Base-by-base conservation (phyloP, 1,284 basidiomycete genomes). In the Mycosarcoma mackinlayi region DNA sequence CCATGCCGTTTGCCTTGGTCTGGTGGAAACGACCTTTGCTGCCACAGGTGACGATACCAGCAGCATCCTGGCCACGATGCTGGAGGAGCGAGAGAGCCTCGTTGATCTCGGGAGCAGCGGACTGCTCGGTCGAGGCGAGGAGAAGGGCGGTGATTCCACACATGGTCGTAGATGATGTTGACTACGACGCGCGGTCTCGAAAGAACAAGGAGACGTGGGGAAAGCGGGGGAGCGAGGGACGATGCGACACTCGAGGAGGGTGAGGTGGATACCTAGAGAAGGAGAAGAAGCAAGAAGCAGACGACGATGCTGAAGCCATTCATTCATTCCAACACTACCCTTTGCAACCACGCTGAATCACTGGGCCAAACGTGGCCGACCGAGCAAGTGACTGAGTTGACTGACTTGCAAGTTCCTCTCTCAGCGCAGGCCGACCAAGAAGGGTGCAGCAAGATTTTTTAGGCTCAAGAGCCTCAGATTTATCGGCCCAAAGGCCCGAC, bases 1-100 rank as follows among this genome's bases (percentile, higher is more conserved):
- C 95, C 96, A 99, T 98, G 39, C 96, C 96, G 83, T 98, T 99
- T n/a, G 94, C 93, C 85, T 99, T 99, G 87, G 92, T 94, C 84
- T 99, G 96, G 84, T 92, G 95, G 84, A 99, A 92, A 42, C 94
- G 89, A 42, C 96, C 96, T 80, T 93, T 93, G 16, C 89, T 88
- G 4, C 94, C 96, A 83, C 96, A 96, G 44, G 96, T 98, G 61
- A 99, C 91, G 79, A 98, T 91, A 53, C 96, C 96, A 70, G 94
- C 97, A 0, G 96, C 96, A 87, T 99, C 95, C 83, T 99, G 95
- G 30, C 95, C 95, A 27, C 80, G 78, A 39, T 82, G 80, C 56
- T 82, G 80, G 46, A 82, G 73, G 19, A 82, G 66, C 18, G 79
- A 81, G 25, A 82, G 73, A n/a, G 72, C 80, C 64, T 82, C 80